A percentile compares a stretch with the other conserved stretches of the same genome.
These are phyloP conservation scores for Xylaria sp. DNA, from an alignment of 2,329 filamentous ascomycete genomes.

Conservation along the genomic window DNA sequence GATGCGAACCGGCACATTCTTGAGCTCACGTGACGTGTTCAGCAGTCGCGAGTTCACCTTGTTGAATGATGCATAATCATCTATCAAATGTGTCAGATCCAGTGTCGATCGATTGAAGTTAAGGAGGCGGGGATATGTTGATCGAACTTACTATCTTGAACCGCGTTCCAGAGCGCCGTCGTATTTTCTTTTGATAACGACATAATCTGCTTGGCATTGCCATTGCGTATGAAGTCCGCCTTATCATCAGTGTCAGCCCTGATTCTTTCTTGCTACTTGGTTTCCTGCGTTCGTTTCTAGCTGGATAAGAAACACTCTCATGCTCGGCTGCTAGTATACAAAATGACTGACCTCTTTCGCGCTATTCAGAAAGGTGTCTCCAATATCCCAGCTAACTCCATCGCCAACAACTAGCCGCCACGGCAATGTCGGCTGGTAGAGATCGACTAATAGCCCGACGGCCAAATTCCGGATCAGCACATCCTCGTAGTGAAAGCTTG, in stretches of 20 bases:
- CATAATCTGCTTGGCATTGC: slow-evolving; percentile 91
- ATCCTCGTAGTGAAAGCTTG: slow-evolving; percentile 64
- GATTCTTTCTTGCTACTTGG: not conserved
- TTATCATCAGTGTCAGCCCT: slow-evolving; percentile 49
- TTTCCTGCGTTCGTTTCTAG: not conserved
- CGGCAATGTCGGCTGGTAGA: slow-evolving; percentile 65
- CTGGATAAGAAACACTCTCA: not conserved
- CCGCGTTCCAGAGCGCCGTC: slow-evolving; percentile 81
- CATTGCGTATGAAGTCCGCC: slow-evolving; percentile 88
- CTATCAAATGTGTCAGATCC: slow-evolving; percentile 62
- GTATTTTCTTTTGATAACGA: slow-evolving; percentile 85
- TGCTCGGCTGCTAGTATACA: not conserved
- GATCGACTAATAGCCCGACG: slow-evolving; percentile 58
- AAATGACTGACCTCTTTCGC: slow-evolving; percentile 65
- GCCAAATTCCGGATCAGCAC: slow-evolving; percentile 49
- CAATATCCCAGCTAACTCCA: slow-evolving; percentile 67
- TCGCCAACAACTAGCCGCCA: slow-evolving; percentile 66
- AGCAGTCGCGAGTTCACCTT: slow-evolving; percentile 81
- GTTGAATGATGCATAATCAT: slow-evolving; percentile 77
- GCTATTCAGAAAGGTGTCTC: slow-evolving; percentile 71
- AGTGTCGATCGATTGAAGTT: not conserved
- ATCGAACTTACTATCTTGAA: slow-evolving; percentile 72
- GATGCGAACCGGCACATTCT: slow-evolving; percentile 85
- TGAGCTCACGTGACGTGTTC: slow-evolving; percentile 76
- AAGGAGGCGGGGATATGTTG: not conserved